Evolutionary conservation across 805 yeast genomes (phyloP).

Genomic region (Candida sonorensis): DNA sequence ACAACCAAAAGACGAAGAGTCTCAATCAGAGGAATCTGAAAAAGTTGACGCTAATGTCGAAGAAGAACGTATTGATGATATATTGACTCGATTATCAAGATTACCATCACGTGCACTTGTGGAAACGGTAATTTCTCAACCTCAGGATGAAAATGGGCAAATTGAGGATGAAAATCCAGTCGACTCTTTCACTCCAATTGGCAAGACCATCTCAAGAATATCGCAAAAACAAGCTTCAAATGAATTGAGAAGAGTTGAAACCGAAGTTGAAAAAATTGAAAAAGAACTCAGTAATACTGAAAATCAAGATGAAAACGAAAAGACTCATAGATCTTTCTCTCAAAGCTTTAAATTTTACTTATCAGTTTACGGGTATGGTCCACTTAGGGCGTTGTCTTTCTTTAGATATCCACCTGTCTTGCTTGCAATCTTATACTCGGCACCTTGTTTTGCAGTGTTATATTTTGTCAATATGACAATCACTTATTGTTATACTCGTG

Average conservation of each 20-base stretch:
- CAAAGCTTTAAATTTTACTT: slow-evolving; percentile 21
- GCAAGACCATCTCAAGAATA: slow-evolving; percentile 24
- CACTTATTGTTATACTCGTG: slow-evolving; percentile 49
- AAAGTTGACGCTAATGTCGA: too few species aligned
- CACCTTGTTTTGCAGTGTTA: slow-evolving; percentile 62
- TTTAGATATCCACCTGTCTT: slow-evolving; percentile 69
- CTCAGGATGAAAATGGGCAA: slow-evolving; percentile 1
- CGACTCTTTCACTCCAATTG: slow-evolving; percentile 30
- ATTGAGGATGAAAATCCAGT: slow-evolving; percentile 28
- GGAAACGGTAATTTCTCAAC: not conserved
- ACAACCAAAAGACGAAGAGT: slow-evolving; percentile 14
- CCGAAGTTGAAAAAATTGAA: slow-evolving; percentile 15
- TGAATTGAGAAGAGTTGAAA: slow-evolving; percentile 14
- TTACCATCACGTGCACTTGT: slow-evolving; percentile 13
- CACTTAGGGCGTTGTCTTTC: slow-evolving; percentile 54
- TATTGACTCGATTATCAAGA: slow-evolving; percentile 29
- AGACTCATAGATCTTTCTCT: slow-evolving; percentile 6
- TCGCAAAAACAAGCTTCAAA: slow-evolving; percentile 14
- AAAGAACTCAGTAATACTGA: slow-evolving; percentile 15
- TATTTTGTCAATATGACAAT: slow-evolving; percentile 74
- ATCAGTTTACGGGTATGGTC: slow-evolving; percentile 48
- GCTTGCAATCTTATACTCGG: slow-evolving; percentile 57
- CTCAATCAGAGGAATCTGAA: too few species aligned
- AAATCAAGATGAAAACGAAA: slow-evolving; percentile 13
- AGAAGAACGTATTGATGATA: slow-evolving; percentile 23